Evolutionary conservation across 768 basidiomycete species (phyloP).

Genomic region (Amanita phalloides): DNA sequence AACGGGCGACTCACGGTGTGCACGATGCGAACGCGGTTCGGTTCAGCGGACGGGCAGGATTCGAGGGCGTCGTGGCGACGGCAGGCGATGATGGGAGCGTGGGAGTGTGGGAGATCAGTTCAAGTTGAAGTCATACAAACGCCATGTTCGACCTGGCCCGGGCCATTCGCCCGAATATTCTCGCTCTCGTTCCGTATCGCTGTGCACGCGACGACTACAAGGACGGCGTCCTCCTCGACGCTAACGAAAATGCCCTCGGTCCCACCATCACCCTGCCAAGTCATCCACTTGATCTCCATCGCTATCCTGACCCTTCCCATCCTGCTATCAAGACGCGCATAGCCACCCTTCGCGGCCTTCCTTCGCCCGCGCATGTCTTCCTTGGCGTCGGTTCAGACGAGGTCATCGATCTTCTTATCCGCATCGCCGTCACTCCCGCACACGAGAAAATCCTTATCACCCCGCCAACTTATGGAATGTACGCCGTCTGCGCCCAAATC

Average conservation of each 20-base stretch:
- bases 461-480: conserved; percentile 99
- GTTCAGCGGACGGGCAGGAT: conserved; percentile 70
- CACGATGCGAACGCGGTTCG: conserved; percentile 76
- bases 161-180: conserved; percentile 90
- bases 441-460: conserved; percentile 79
- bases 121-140: neutral
- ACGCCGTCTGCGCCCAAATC: conserved; percentile 86
- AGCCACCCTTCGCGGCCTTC: conserved; percentile 60
- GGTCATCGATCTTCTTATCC: conserved; percentile 88
- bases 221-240: conserved; percentile 85
- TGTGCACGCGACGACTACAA: conserved; percentile 96
- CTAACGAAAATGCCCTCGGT: conserved; percentile 94
- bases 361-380: conserved; percentile 62
- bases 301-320: conserved; percentile 93
- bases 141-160: neutral
- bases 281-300: conserved; percentile 42
- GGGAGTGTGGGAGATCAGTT: conserved; percentile 52
- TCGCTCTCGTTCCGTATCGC: conserved; percentile 83
- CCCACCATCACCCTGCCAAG: conserved; percentile 48
- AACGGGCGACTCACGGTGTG: conserved; percentile 66
- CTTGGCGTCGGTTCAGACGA: conserved; percentile 97
- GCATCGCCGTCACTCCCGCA: conserved; percentile 74
- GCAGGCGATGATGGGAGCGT: conserved; percentile 80
- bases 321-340: conserved; percentile 67
- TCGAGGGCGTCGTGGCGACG: conserved; percentile 62